These are phyloP conservation scores for Populus hybrid DNA, from an alignment of 441 rosid genomes.

Conservation along the genomic window DNA sequence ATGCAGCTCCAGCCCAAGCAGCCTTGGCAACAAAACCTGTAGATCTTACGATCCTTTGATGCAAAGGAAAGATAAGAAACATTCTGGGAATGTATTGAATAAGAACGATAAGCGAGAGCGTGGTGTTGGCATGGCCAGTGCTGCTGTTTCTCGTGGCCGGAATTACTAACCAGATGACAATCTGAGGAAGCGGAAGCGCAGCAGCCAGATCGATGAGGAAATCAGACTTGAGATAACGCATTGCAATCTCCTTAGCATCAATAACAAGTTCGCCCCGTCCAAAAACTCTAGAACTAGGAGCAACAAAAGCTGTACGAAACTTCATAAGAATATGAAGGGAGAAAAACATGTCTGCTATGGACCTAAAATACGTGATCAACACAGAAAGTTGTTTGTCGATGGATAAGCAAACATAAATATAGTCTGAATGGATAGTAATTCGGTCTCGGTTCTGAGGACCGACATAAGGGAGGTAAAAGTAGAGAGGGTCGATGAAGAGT, in stretches of 20 bases:
- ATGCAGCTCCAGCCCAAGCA: conserved; percentile 94
- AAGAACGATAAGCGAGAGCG: conserved; percentile 67
- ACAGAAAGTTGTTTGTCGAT: conserved; percentile 44
- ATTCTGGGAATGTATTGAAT: conserved; percentile 78
- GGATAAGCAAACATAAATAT: conserved; percentile 46
- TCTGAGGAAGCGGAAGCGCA: conserved; percentile 90
- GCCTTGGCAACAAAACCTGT: conserved; percentile 84
- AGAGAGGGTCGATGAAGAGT: conserved; percentile 81
- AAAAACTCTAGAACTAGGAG: conserved; percentile 68
- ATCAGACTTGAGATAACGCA: conserved; percentile 60
- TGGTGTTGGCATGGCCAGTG: conserved; percentile 57
- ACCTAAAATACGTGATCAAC: conserved; percentile 55
- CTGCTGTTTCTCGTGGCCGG: conserved; percentile 47
- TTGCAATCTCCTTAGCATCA: conserved; percentile 64
- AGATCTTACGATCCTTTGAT: conserved; percentile 62
- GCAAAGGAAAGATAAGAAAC: conserved; percentile 63
- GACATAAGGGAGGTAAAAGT: conserved; percentile 59
- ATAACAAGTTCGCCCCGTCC: conserved; percentile 89
- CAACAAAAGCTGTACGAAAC: conserved; percentile 73
- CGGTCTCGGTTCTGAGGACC: not conserved
- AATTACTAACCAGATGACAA: conserved; percentile 73
- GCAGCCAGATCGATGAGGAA: conserved; percentile 71
- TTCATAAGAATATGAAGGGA: conserved; percentile 61
- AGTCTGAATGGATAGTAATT: not conserved
- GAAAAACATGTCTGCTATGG: conserved; percentile 61